Evolutionary conservation across 1,284 basidiomycete genomes (phyloP).

Genomic region (Boletus smithii): DNA sequence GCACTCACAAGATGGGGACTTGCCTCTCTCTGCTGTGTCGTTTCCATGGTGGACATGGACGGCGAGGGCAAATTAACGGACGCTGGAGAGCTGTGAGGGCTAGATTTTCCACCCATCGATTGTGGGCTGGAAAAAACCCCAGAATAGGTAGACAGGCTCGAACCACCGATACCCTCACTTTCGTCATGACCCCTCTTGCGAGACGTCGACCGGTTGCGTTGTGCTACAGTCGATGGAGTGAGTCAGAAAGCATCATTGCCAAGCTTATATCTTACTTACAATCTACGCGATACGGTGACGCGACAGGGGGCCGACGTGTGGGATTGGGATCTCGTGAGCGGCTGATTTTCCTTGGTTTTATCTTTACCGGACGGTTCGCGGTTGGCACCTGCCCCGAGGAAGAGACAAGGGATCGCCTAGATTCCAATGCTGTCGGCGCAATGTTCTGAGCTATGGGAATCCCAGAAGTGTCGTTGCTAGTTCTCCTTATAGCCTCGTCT

Average conservation of each 20-base stretch:
- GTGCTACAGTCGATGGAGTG: constrained; percentile 40
- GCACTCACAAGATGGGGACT: constrained; percentile 42
- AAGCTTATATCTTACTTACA: constrained; percentile 41
- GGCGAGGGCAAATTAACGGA: constrained; percentile 71
- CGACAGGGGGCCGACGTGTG: constrained; percentile 56
- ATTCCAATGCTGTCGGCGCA: constrained; percentile 39
- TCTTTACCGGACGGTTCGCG: constrained; percentile 49
- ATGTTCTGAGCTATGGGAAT: constrained; percentile 33
- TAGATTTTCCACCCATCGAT: constrained; percentile 43
- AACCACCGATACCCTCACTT: constrained; percentile 42
- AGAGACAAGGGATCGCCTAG: constrained; percentile 44
- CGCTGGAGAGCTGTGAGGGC: constrained; percentile 70
- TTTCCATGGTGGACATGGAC: constrained; percentile 43
- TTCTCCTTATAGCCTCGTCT: constrained; percentile 56
- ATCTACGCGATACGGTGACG: constrained; percentile 66
- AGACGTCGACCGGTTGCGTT: constrained; percentile 69
- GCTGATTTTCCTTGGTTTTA: constrained; percentile 50
- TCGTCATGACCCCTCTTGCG: constrained; percentile 70
- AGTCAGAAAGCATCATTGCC: constrained; percentile 20
- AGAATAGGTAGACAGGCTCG: constrained; percentile 39
- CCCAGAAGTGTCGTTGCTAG: constrained; percentile 25
- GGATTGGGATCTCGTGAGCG: constrained; percentile 59
- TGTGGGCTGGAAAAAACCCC: constrained; percentile 53
- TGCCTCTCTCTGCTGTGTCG: constrained; percentile 41
- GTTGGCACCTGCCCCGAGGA: constrained; percentile 32